Evolutionary conservation across 2,329 filamentous ascomycete species (phyloP).

Genomic region (Calonectria honghensis): DNA sequence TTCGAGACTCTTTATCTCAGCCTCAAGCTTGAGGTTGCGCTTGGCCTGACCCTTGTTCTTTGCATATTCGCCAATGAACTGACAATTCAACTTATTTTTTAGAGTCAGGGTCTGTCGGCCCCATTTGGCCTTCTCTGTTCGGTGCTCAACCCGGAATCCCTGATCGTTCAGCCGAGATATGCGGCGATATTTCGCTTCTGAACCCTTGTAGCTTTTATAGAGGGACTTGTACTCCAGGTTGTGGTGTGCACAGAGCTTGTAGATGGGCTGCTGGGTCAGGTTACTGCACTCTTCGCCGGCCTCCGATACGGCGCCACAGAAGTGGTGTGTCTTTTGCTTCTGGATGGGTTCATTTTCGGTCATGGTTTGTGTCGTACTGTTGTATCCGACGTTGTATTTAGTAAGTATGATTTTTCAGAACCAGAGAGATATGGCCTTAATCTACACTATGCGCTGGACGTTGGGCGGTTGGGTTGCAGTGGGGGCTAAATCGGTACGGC

Average conservation of each 20-base stretch:
- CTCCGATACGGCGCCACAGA: constrained; percentile 2
- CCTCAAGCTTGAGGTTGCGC: background rate
- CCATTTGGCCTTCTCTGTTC: background rate
- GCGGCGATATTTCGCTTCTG: constrained; percentile 2
- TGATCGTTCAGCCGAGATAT: background rate
- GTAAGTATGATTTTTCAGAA: background rate
- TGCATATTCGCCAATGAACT: constrained; percentile 6
- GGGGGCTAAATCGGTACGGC: background rate
- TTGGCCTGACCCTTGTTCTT: constrained; percentile 2
- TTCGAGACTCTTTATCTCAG: background rate
- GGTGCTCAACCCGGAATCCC: background rate
- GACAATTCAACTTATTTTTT: background rate
- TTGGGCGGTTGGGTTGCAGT: constrained; percentile 23
- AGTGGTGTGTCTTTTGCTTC: background rate
- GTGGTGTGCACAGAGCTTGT: background rate
- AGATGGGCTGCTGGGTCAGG: background rate
- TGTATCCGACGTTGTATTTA: background rate
- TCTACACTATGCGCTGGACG: background rate
- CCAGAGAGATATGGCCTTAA: background rate
- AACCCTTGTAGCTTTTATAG: background rate
- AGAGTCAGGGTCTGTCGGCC: background rate
- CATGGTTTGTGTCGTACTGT: background rate
- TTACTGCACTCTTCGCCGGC: background rate
- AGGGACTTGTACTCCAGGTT: constrained; percentile 15
- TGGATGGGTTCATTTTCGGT: background rate